These are phyloP conservation scores for Mikania micrantha DNA, from an alignment of 129 eudicot species.

Conservation along the genomic window DNA sequence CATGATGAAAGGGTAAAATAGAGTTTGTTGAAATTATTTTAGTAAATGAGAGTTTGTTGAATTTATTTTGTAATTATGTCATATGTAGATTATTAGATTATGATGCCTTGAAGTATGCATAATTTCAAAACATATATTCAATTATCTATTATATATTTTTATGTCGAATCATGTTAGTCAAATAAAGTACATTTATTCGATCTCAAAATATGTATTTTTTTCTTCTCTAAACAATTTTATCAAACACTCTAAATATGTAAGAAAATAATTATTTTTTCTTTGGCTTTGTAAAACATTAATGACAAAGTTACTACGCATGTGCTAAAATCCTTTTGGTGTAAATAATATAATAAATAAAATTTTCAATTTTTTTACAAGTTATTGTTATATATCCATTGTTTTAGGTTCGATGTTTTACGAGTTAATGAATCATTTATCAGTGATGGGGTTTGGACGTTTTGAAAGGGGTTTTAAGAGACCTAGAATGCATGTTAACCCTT, in stretches of 20 bases:
- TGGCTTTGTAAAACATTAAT: no score
- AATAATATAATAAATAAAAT: no score
- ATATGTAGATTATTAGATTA: neutral
- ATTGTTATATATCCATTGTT: no score
- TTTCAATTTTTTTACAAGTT: no score
- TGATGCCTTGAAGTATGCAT: neutral
- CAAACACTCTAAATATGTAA: neutral
- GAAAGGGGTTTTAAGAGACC: no score
- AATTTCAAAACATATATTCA: neutral
- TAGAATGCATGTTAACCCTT: no score
- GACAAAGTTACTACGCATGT: no score
- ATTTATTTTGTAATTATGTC: neutral
- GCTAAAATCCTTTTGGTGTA: no score
- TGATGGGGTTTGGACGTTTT: no score
- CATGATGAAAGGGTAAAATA: conserved; percentile 26
- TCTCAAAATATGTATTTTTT: neutral
- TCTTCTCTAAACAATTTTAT: neutral
- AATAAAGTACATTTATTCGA: neutral
- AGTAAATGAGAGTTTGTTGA: conserved; percentile 18
- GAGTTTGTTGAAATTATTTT: conserved; percentile 4
- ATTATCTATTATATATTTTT: neutral
- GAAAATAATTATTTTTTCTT: no score
- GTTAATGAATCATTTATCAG: no score
- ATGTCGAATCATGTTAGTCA: neutral
- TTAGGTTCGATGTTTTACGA: no score